Evolutionary conservation across 345 rosid genomes (phyloP).

Genomic region (Eucalyptus lansdowneana): DNA sequence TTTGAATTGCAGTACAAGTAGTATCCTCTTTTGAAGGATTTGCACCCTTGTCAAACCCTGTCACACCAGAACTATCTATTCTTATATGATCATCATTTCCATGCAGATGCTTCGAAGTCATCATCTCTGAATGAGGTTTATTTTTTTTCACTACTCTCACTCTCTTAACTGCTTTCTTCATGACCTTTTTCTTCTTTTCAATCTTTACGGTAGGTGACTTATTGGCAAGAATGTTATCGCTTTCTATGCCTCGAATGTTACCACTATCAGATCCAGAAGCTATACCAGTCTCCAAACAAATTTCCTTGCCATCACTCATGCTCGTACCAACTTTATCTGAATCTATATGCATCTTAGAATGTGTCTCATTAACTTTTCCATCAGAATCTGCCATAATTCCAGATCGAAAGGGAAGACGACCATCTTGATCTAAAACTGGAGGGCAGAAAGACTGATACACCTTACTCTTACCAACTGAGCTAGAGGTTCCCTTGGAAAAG

Average conservation of each 20-base stretch:
- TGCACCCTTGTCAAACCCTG: slow-evolving; percentile 1
- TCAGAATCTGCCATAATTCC: background rate
- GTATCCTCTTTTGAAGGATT: slow-evolving; percentile 3
- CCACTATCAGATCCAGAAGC: background rate
- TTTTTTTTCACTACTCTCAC: background rate
- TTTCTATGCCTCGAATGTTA: background rate
- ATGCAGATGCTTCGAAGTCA: background rate
- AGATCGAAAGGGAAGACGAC: background rate
- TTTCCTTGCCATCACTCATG: background rate
- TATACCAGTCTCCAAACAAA: background rate
- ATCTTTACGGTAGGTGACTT: slow-evolving; percentile 16
- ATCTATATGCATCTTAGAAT: slow-evolving; percentile 2
- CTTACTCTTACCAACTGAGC: slow-evolving; percentile 1
- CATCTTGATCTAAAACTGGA: background rate
- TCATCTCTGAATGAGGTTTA: background rate
- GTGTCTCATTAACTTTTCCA: background rate
- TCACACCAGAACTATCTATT: slow-evolving; percentile 1
- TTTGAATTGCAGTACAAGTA: slow-evolving; percentile 1
- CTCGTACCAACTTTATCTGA: slow-evolving; percentile 15
- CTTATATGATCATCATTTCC: background rate
- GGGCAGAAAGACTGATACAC: slow-evolving; percentile 1
- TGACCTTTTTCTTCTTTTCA: slow-evolving; percentile 41
- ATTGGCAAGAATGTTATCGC: background rate
- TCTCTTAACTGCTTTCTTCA: slow-evolving; percentile 31
- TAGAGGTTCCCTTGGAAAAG: slow-evolving; percentile 10